Evolutionary conservation across 106 monocot genomes (phyloP).

Genomic region (Allium cepa): DNA sequence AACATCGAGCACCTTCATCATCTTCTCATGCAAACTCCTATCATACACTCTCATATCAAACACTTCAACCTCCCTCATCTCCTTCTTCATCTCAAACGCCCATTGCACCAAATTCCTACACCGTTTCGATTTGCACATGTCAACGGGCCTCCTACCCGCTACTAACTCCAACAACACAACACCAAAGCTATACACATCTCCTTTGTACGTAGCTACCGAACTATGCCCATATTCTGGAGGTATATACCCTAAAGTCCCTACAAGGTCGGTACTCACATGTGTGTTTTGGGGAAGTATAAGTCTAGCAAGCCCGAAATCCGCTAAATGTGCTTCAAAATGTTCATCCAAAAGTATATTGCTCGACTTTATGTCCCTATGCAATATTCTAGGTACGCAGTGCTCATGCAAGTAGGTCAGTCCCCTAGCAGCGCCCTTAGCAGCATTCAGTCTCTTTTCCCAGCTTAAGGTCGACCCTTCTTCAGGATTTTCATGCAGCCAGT

Average conservation of each 20-base stretch:
- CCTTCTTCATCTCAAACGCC: conserved; percentile 18
- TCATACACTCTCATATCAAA: conserved; percentile 13
- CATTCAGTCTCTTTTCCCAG: conserved; percentile 16
- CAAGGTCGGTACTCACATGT: conserved; percentile 18
- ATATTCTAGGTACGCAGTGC: conserved; percentile 14
- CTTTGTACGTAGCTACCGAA: conserved; percentile 22
- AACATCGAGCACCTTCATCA: conserved; percentile 15
- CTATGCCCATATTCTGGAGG: conserved; percentile 23
- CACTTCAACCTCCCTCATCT: conserved; percentile 20
- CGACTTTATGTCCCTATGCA: conserved; percentile 23
- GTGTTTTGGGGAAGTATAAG: conserved; percentile 15
- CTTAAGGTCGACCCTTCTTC: conserved; percentile 6
- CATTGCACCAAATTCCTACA: conserved; percentile 18
- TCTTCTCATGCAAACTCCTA: conserved; percentile 4
- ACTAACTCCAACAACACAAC: conserved; percentile 21
- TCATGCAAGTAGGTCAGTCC: conserved; percentile 19
- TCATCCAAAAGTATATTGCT: conserved; percentile 23
- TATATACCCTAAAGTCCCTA: conserved; percentile 24
- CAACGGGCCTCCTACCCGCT: conserved; percentile 18
- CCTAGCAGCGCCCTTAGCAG: conserved; percentile 19
- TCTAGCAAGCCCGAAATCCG: conserved; percentile 26
- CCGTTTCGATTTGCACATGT: conserved; percentile 19
- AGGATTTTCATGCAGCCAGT: conserved; percentile 25
- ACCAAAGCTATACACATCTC: conserved; percentile 24
- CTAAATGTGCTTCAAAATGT: conserved; percentile 18